These are phyloP conservation scores for Celoporthe dispersa DNA, from an alignment of 2,329 filamentous ascomycete genomes.

Conservation along the genomic window DNA sequence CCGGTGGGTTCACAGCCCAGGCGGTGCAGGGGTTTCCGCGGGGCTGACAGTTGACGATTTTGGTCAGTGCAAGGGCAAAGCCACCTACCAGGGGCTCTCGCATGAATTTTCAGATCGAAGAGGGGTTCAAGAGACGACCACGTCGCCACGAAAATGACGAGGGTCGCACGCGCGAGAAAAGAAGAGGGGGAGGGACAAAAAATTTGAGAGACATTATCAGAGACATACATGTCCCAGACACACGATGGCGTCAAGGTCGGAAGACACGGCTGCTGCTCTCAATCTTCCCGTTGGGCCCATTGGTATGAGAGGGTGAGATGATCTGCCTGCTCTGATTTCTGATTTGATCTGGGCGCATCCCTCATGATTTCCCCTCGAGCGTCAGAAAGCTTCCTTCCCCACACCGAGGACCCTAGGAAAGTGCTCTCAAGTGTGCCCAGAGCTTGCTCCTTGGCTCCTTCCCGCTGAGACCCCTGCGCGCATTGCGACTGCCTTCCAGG, in stretches of 20 bases:
- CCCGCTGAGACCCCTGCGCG: slow-evolving; percentile 7
- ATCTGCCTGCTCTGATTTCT: slow-evolving; percentile 3
- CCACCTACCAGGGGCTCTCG: slow-evolving; percentile 8
- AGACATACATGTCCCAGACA: not conserved
- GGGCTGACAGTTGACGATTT: not conserved
- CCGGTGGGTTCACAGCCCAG: not conserved
- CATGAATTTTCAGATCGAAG: slow-evolving; percentile 10
- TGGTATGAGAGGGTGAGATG: not conserved
- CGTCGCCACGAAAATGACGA: not conserved
- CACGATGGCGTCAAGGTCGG: slow-evolving; percentile 3
- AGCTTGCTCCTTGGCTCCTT: slow-evolving; percentile 4
- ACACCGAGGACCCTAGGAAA: slow-evolving; percentile 2
- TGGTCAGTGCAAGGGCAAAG: not conserved
- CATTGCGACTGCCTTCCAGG: slow-evolving; percentile 5
- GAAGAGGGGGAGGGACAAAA: not conserved
- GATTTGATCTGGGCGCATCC: slow-evolving; percentile 3
- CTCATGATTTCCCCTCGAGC: slow-evolving; percentile 4
- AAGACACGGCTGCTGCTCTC: not conserved
- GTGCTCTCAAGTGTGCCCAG: not conserved
- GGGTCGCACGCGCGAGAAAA: not conserved
- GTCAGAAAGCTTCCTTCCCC: slow-evolving; percentile 1
- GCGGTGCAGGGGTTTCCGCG: slow-evolving; percentile 3
- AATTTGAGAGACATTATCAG: not conserved
- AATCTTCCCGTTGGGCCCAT: not conserved
- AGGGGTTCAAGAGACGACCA: not conserved